Evolutionary conservation across 2,329 filamentous ascomycete genomes (phyloP), one percentile per base, ranked within the genome.

Genomic region (Fusarium sp.): DNA sequence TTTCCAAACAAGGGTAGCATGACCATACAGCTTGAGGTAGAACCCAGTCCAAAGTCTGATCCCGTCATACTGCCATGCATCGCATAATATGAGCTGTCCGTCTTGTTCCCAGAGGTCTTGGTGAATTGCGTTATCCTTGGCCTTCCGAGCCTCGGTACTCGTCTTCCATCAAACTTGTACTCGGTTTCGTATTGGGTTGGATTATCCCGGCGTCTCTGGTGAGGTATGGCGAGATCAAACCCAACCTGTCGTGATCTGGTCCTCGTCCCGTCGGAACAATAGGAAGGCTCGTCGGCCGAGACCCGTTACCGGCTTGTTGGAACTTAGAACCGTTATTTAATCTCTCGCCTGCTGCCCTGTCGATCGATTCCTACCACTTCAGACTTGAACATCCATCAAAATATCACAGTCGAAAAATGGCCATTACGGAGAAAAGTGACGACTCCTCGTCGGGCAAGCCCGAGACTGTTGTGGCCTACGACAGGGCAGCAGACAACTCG

Each of bases 231-330:
- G 56, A 58, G 56, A 58, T 58, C 22, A 58, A 24, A 18, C 35
- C 56, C 56, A 58, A 29, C 34, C 18, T 58, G 20, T 58, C 56
- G 56, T 38, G 9, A 45, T 60, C n/a, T 27, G 10, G 16, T 38
- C 35, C 56, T 27, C 5, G 24, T 31, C 4, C 5, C 3, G 27
- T 24, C 56, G 24, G 37, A 16, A 18, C 37, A 60, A 42, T 60
- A 20, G 13, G 3, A 42, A 37, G 52, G 45, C 45, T 67, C 54
- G 24, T 67, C 56, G 37, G 58, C 64, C 29, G 67, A 60, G 20
- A 67, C 61, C n/a, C 35, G 35, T 18, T 47, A 60, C 11, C 31
- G 14, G 11, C 9, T 18, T 13, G 6, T 37, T 5, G 29, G 27
- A 37, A 60, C 6, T 24, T 4, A 22, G 37, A 37, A 60, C 27